Base-by-base conservation (phyloP, 371 early-diverging fungal species). In the Syncephalis fuscata region DNA sequence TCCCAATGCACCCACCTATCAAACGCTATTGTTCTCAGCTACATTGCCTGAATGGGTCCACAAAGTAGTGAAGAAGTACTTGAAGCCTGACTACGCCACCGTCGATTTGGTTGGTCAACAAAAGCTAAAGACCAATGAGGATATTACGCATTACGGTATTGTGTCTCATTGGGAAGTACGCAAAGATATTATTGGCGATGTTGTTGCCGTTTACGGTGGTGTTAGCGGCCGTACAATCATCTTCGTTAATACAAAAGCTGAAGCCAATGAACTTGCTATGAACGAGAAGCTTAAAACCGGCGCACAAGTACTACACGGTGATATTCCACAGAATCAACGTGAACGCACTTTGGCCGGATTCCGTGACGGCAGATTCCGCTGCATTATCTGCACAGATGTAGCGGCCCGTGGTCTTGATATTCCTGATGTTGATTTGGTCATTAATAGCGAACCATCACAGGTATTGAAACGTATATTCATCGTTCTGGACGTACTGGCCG, bases 401-500 rank as follows among this genome's bases (percentile, higher is more conserved):
- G 78, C 86, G 25, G 92, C 94, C 15, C 82, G 99, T 68, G 99
- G 99, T 58, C 74, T 98, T 40, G 98, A 98, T 73, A 96, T 98
- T 57, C 91, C 93, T 36, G 80, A 88, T 64, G 92, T 96, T 36
- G 96, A 95, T 66, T 65, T 92, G 38, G 93, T 98, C 41, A 88
- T 98, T 72, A 93, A 98, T 71, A 87, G 84, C 56, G 92, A 96
- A 59, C 87, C 95, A 26, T 96, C 98, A 48, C 71, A 76, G 89
- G 94, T 66, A 73, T 79, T 22, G 93, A 98, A 59, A 79, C 88
- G 40, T 98, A 92, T 64, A 86, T 96, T 36, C 98, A 98, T 70
- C 79, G 99, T 38, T 83, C 88, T 5, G 99, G 99, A n/a, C 82
- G 99, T 64, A 97, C 98, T 0, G 99, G 94, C 26, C 86, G 96